phyloP scores from a whole-genome alignment of 768 basidiomycete genomes.

The Paxillus involutus region DNA sequence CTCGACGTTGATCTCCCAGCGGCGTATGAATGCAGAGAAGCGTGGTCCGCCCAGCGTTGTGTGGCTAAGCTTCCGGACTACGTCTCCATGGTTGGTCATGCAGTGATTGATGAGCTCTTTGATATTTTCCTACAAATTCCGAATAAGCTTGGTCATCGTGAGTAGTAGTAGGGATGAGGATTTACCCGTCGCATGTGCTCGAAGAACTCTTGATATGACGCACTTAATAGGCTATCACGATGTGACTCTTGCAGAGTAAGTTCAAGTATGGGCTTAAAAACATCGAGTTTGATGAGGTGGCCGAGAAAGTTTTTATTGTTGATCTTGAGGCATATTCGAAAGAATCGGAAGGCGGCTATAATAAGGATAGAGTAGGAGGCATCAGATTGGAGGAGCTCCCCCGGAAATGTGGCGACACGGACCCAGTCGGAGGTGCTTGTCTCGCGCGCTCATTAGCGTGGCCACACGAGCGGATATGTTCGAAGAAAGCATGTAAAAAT shows the following conservation, averaged over 20 bases:
- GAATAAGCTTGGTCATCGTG: slow-evolving; percentile 5
- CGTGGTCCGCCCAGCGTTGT: slow-evolving; percentile 61
- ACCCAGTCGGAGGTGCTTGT: slow-evolving; percentile 95
- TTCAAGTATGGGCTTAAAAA: slow-evolving; percentile 81
- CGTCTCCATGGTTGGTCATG: slow-evolving; percentile 72
- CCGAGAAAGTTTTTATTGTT: slow-evolving; percentile 74
- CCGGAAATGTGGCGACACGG: slow-evolving; percentile 27
- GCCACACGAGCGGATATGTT: slow-evolving; percentile 74
- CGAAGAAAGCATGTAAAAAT: slow-evolving; percentile 85
- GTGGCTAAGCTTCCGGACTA: slow-evolving; percentile 62
- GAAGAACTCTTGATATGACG: slow-evolving; percentile 95
- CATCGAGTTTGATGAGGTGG: slow-evolving; percentile 82
- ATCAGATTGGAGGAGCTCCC: slow-evolving; percentile 9
- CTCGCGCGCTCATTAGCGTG: slow-evolving; percentile 73
- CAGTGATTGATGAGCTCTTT: slow-evolving; percentile 83
- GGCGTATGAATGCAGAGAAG: slow-evolving; percentile 70
- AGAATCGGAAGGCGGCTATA: slow-evolving; percentile 88
- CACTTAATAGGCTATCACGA: slow-evolving; percentile 90
- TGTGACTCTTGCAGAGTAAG: slow-evolving; percentile 80
- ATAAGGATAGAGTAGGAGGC: slow-evolving; percentile 3
- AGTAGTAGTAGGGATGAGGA: slow-evolving; percentile 3
- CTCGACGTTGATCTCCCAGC: slow-evolving; percentile 93
- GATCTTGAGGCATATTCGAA: slow-evolving; percentile 80
- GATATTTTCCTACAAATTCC: slow-evolving; percentile 70
- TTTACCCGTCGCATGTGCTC: slow-evolving; percentile 85